These are phyloP conservation scores for Epichloe elymi DNA, from an alignment of 2,329 filamentous ascomycete genomes.

Conservation along the genomic window DNA sequence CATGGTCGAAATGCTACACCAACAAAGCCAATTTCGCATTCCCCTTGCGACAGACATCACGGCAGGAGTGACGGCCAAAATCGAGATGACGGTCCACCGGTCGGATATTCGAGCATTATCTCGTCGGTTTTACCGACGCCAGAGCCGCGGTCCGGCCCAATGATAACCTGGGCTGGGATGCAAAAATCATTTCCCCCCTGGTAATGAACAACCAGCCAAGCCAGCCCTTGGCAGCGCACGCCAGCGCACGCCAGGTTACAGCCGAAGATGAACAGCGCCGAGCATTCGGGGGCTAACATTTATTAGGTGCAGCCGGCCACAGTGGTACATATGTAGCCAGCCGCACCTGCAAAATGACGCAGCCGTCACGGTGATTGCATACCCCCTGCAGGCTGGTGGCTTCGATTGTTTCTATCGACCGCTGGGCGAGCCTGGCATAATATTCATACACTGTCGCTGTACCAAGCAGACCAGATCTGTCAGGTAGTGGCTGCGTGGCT, in stretches of 20 bases:
- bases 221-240: not conserved
- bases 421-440: too few species aligned
- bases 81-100: not conserved
- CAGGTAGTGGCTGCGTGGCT: too few species aligned
- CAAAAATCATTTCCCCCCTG: not conserved
- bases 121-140: not conserved
- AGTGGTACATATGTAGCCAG: too few species aligned
- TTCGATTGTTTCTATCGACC: too few species aligned
- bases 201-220: not conserved
- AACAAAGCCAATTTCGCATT: not conserved
- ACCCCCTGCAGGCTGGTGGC: too few species aligned
- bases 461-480: too few species aligned
- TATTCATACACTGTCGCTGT: too few species aligned
- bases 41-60: too few species aligned
- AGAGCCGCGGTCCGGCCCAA: not conserved
- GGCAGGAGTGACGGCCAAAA: not conserved
- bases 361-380: not conserved
- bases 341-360: slow-evolving; percentile 2
- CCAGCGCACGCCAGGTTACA: not conserved
- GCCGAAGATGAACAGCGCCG: not conserved
- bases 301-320: too few species aligned
- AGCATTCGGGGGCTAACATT: not conserved
- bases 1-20: not conserved
- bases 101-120: not conserved
- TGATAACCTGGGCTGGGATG: not conserved